These are phyloP conservation scores for Cymbopogon flexuosus DNA, from an alignment of 202 grass and related monocot species.

Conservation along the genomic window DNA sequence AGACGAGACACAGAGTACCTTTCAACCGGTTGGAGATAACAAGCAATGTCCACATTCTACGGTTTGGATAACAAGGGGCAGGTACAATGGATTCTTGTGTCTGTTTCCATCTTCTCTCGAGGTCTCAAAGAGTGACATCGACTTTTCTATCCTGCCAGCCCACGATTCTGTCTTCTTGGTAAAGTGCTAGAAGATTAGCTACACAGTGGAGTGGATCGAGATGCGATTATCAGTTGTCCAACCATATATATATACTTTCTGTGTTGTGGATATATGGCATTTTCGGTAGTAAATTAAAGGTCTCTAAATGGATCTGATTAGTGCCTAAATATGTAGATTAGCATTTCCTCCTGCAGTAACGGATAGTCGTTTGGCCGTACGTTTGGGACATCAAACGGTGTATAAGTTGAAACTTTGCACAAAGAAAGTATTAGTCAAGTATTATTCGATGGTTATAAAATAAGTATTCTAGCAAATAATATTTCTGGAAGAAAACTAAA, in stretches of 20 bases:
- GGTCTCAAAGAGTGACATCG: slow-evolving; percentile 16
- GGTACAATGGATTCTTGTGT: slow-evolving; percentile 20
- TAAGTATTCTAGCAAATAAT: no score
- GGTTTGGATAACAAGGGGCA: slow-evolving; percentile 27
- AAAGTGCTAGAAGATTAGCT: slow-evolving; percentile 12
- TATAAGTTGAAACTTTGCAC: not conserved
- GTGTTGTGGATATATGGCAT: not conserved
- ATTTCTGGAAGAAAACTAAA: no score
- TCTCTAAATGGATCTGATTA: not conserved
- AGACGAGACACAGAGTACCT: not conserved
- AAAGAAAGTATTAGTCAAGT: no score
- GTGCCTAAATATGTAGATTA: not conserved
- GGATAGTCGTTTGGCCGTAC: no score
- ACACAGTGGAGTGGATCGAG: not conserved
- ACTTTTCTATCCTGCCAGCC: slow-evolving; percentile 23
- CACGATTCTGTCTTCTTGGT: not conserved
- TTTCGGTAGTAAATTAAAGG: not conserved
- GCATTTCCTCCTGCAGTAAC: no score
- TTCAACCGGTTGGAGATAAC: slow-evolving; percentile 9
- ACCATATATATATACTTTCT: not conserved
- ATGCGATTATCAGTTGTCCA: slow-evolving; percentile 15
- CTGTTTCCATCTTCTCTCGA: slow-evolving; percentile 1
- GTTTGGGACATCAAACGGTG: not conserved
- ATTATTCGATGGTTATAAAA: no score
- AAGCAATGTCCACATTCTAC: slow-evolving; percentile 1